Evolutionary conservation across 176 grass and related monocot species (phyloP).

Genomic region (Thinopyrum elongatum): DNA sequence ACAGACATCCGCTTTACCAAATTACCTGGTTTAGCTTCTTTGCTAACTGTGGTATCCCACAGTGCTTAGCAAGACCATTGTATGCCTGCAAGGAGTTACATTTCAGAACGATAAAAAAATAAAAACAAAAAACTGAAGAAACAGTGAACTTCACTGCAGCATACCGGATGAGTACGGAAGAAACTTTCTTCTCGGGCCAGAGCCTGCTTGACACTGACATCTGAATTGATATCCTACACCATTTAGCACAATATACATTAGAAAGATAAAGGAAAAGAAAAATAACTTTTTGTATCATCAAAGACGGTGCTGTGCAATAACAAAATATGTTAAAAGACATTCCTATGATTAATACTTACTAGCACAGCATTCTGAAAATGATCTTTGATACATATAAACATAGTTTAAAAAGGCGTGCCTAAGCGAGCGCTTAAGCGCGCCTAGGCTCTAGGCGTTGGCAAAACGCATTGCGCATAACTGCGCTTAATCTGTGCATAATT

Average conservation of each 20-base stretch:
- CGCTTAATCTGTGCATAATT: too few relatives aligned
- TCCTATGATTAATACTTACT: not conserved
- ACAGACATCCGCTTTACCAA: not conserved
- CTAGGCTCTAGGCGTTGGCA: too few relatives aligned
- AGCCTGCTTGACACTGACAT: constrained; percentile 94
- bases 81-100: constrained; percentile 62
- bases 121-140: not conserved
- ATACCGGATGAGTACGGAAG: constrained; percentile 81
- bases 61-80: constrained; percentile 83
- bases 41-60: constrained; percentile 90
- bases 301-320: not conserved
- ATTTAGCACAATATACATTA: constrained; percentile 25
- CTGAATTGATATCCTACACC: constrained; percentile 80
- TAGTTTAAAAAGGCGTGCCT: too few relatives aligned
- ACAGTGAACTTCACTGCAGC: constrained; percentile 14
- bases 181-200: constrained; percentile 85
- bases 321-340: not conserved
- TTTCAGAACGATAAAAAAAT: constrained; percentile 18
- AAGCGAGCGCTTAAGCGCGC: too few relatives aligned
- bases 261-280: constrained; percentile 5
- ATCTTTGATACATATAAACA: not conserved
- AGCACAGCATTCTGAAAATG: not conserved
- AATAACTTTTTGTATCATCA: constrained; percentile 6
- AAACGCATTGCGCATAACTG: too few relatives aligned
- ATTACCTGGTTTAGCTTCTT: constrained; percentile 96